Evolutionary conservation across 331 rosid genomes (phyloP).

Genomic region (Acacia pycnantha): DNA sequence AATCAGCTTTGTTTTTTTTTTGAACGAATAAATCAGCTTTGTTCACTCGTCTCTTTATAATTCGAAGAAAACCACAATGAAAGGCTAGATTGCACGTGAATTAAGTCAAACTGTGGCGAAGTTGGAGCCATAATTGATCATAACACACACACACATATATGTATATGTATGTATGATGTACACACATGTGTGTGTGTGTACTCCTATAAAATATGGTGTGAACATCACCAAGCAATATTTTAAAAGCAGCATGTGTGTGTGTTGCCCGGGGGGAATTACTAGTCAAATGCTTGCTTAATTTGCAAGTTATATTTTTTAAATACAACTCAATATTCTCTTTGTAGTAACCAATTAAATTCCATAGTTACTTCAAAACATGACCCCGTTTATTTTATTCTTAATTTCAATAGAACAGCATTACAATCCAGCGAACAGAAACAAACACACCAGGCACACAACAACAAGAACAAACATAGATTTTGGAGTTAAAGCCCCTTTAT

Average conservation of each 20-base stretch:
- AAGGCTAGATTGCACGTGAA: slow-evolving; percentile 9
- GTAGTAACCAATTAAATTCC: background rate
- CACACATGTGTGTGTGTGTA: background rate
- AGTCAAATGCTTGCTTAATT: background rate
- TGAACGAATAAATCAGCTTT: too few relatives aligned
- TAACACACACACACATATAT: too few relatives aligned
- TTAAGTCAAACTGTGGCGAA: slow-evolving; percentile 14
- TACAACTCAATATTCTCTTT: slow-evolving; percentile 12
- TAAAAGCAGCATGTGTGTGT: background rate
- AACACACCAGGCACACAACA: background rate
- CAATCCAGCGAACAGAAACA: slow-evolving; percentile 10
- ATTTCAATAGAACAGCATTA: background rate
- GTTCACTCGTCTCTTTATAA: background rate
- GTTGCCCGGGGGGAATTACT: background rate
- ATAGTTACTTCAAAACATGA: background rate
- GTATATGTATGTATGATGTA: background rate
- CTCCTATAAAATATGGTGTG: background rate
- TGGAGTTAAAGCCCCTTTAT: slow-evolving; percentile 7
- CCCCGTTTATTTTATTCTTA: background rate
- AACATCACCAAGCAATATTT: background rate
- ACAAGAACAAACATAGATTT: background rate
- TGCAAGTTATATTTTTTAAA: too few relatives aligned
- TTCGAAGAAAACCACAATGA: background rate
- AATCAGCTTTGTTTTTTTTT: background rate
- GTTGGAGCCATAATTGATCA: slow-evolving; percentile 16